Evolutionary conservation across 495 filamentous ascomycete genomes (phyloP).

Genomic region (Jackrogersella minutella): DNA sequence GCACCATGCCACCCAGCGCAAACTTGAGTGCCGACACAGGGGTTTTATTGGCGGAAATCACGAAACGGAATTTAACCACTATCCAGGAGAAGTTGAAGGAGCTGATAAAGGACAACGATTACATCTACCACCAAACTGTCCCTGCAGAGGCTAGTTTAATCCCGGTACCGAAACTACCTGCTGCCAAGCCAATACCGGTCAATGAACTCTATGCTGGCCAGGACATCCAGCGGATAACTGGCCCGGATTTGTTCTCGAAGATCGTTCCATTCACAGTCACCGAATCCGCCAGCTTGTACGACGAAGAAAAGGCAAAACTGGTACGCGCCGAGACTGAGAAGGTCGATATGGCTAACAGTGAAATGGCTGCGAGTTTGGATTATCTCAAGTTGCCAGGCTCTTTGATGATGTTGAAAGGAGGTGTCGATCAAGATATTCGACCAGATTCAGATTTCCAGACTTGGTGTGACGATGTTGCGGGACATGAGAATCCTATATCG

Average conservation of each 20-base stretch:
- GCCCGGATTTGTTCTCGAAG: slow-evolving; percentile 95
- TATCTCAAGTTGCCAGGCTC: slow-evolving; percentile 91
- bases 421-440: slow-evolving; percentile 86
- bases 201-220: slow-evolving; percentile 96
- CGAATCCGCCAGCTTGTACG: slow-evolving; percentile 94
- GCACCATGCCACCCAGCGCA: slow-evolving; percentile 76
- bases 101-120: slow-evolving; percentile 92
- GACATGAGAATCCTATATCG: slow-evolving; percentile 72
- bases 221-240: slow-evolving; percentile 95
- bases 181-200: slow-evolving; percentile 97
- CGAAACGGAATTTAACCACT: slow-evolving; percentile 79
- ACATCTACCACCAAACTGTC: slow-evolving; percentile 94
- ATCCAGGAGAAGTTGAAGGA: slow-evolving; percentile 81
- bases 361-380: slow-evolving; percentile 95
- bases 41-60: slow-evolving; percentile 73
- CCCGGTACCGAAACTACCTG: slow-evolving; percentile 87
- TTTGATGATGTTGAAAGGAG: slow-evolving; percentile 89
- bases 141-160: slow-evolving; percentile 83
- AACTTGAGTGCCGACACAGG: slow-evolving; percentile 86
- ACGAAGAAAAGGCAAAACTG: slow-evolving; percentile 97
- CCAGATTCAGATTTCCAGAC: slow-evolving; percentile 89
- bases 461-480: slow-evolving; percentile 92
- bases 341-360: slow-evolving; percentile 87
- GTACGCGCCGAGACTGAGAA: slow-evolving; percentile 92
- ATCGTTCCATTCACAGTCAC: slow-evolving; percentile 97